phyloP scores from a whole-genome alignment of 2,329 filamentous ascomycete genomes.

The Exutisphaerella laricina region DNA sequence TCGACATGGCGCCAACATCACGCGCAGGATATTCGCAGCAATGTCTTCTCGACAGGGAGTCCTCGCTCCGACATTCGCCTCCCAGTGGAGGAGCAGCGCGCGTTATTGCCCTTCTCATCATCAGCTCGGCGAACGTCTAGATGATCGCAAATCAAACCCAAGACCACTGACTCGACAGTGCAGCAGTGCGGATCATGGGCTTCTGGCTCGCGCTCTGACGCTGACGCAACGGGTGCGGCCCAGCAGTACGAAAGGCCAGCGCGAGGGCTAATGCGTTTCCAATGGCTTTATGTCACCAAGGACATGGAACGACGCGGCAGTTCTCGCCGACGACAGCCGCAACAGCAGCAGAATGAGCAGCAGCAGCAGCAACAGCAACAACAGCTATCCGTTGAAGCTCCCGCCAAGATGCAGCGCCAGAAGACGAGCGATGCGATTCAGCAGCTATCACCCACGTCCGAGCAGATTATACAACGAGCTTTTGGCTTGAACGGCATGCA shows the following conservation, averaged over 20 bases:
- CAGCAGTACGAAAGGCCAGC: slow-evolving; percentile 10
- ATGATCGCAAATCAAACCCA: slow-evolving; percentile 15
- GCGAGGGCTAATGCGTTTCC: slow-evolving; percentile 15
- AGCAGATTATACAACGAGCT: slow-evolving; percentile 2
- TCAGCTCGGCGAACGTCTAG: slow-evolving; percentile 1
- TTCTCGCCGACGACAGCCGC: slow-evolving; percentile 18
- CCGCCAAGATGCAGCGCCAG: slow-evolving; percentile 2
- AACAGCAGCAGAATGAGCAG: neutral
- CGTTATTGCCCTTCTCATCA: too few relatives aligned
- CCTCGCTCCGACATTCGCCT: neutral
- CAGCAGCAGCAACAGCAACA: neutral
- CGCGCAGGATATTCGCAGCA: slow-evolving; percentile 1
- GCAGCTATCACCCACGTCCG: neutral
- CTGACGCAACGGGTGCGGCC: slow-evolving; percentile 15
- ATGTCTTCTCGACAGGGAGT: slow-evolving; percentile 1
- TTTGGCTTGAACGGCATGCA: neutral
- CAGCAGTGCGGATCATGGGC: slow-evolving; percentile 15
- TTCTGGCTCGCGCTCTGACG: slow-evolving; percentile 6
- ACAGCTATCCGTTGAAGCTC: neutral
- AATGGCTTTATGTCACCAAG: slow-evolving; percentile 18
- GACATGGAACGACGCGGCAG: slow-evolving; percentile 24
- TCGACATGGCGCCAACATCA: neutral
- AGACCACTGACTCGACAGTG: slow-evolving; percentile 18
- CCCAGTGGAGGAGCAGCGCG: slow-evolving; percentile 3
- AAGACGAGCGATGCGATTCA: neutral